Evolutionary conservation across 140 eudicot genomes (phyloP).

Genomic region (Bidens hawaiensis): DNA sequence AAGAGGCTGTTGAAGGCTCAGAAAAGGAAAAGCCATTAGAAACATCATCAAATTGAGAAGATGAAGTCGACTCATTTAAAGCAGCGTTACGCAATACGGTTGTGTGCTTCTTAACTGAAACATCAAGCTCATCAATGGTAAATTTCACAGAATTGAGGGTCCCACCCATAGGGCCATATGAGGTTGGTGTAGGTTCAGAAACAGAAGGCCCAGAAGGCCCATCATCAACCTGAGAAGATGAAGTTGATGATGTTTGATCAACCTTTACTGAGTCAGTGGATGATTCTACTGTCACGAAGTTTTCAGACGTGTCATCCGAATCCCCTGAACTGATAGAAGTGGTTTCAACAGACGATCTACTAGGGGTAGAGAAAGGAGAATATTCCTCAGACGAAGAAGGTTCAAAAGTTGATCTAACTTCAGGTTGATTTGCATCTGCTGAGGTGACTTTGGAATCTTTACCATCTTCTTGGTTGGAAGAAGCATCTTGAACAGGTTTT

Average conservation of each 20-base stretch:
- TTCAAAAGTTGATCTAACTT: slow-evolving; percentile 18
- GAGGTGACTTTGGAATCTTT: slow-evolving; percentile 18
- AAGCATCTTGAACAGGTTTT: slow-evolving; percentile 25
- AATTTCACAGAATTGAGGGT: slow-evolving; percentile 26
- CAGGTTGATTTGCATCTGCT: slow-evolving; percentile 25
- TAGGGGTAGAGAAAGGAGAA: slow-evolving; percentile 28
- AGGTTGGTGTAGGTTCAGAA: no score
- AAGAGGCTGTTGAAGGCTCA: slow-evolving; percentile 35
- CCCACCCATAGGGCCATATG: slow-evolving; percentile 26
- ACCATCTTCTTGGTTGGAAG: slow-evolving; percentile 28
- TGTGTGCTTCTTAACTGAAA: no score
- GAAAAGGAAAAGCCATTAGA: slow-evolving; percentile 26
- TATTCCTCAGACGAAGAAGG: slow-evolving; percentile 23
- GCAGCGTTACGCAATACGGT: background rate
- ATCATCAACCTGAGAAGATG: no score
- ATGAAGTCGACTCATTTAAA: slow-evolving; percentile 6
- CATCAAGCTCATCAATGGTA: slow-evolving; percentile 27
- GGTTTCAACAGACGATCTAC: slow-evolving; percentile 28
- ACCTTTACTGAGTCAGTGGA: slow-evolving; percentile 16
- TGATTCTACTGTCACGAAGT: slow-evolving; percentile 20
- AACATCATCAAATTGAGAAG: slow-evolving; percentile 36
- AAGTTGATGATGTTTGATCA: no score
- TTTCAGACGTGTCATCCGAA: slow-evolving; percentile 16
- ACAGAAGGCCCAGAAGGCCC: no score
- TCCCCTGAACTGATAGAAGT: slow-evolving; percentile 27